Evolutionary conservation across 2,329 filamentous ascomycete species (phyloP), one percentile per base, ranked within the genome.

Genomic region (Microcyclospora pomicola): DNA sequence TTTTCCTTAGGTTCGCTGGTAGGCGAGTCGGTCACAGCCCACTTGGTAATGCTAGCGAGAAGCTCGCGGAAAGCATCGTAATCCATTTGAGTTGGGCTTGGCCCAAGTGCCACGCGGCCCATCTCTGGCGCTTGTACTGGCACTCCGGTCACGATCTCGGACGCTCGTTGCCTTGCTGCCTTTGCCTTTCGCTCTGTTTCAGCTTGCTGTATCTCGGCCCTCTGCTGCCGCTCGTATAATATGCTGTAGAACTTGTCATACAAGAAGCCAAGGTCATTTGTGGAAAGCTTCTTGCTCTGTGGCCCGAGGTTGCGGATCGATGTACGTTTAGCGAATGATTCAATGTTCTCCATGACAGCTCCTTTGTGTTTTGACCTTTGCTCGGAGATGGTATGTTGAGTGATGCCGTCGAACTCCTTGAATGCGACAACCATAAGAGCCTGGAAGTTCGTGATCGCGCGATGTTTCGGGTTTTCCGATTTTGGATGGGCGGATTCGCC

Each of bases 381-480:
- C 48, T 96, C 91, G 1, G 81, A 82, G 43, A 98, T 87, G 36
- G 80, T 94, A 54, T 77, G 80, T 56, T 98, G 88, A 0, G 91
- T 98, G 49, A 98, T 94, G 31, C 80, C 84, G 0, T 88, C 82
- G 55, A 98, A 98, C 55, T 98, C 91, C 51, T 95, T 96, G 65
- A 98, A 98, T 1, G 91, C 91, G 14, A 96, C 91, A 2, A 98
- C 91, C 87, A 98, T 96, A 40, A 98, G 73, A 59, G 96, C 91
- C 54, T 98, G 91, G 58, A 98, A 98, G 34, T 84, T 76, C 5
- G 92, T 98, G 38, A 98, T 91, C 0, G 87, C 85, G 37, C 88
- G 75, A 37, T 96, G 68, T 63, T 96, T 98, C 2, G 87, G 79
- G 46, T 96, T 98, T 56, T 95, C 87, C 0, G 86, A 95, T 54